Base-by-base conservation (phyloP, 2,329 filamentous ascomycete species). In the Epichloe hybrida region DNA sequence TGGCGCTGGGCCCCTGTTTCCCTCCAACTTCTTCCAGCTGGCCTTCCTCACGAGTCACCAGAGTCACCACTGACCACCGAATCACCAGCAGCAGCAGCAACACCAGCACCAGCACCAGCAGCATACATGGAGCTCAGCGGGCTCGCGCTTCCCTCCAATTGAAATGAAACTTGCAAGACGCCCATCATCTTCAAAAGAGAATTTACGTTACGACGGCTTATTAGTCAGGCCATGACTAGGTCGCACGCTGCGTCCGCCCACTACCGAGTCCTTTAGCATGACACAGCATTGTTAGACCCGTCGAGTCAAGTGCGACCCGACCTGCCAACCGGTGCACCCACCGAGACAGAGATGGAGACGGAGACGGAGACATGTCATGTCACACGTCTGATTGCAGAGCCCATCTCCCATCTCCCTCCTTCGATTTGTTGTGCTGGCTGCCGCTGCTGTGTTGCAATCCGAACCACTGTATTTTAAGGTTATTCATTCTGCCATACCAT, bases 401-500 rank as follows among this genome's bases (percentile, higher is more conserved):
- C 41, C 47, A 12, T 11, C 17, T 17, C 9, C 41, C 47, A 12
- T 11, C 17, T 17, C 17, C 20, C 27, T 5, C 17, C 17, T 42
- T 27, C 17, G 5, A 35, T 23, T 41, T 35, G 38, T 17, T 7
- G 37, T 39, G 27, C 47, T 34, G 15, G 21, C 20, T 21, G 13
- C 35, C 44, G 43, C 35, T 38, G 37, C 17, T 17, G 17, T 27
- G 46, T 53, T 48, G 39, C 43, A 36, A 17, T 23, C 43, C 31
- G 37, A 36, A 45, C 35, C 45, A 46, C 48, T 37, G 38, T 20
- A 23, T 49, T 54, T 55, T 55, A 54, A 55, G 53, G 50, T 55
- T 55, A 52, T 49, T 55, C 51, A 54, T 45, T 53, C 49, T 31
- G 40, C 41, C 45, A 27, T 20, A 20, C 17, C 15, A 23, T 36